Percentiles rank a stretch among this genome's conserved stretches.
Evolutionary conservation across 495 filamentous ascomycete genomes (phyloP).

Genomic region (Ascobolus immersus): DNA sequence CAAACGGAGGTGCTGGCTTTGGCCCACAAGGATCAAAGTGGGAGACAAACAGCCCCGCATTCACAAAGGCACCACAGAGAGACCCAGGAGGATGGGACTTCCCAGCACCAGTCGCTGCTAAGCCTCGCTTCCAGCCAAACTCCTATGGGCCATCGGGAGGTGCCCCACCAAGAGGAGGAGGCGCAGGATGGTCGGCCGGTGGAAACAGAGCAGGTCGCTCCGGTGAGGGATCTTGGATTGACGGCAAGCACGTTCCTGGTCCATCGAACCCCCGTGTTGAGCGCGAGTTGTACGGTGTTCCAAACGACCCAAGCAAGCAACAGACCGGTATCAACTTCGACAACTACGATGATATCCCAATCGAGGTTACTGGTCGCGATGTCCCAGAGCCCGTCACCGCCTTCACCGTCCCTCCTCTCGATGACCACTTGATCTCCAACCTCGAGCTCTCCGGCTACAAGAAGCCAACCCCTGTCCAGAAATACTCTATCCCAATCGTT

Average conservation of each 20-base stretch:
- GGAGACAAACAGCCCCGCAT: too few relatives aligned
- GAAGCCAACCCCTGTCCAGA: conserved; percentile 84
- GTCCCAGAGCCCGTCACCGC: conserved; percentile 73
- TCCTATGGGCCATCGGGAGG: conserved; percentile 35
- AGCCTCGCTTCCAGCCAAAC: conserved; percentile 39
- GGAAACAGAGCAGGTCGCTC: conserved; percentile 29
- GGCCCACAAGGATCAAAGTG: too few relatives aligned
- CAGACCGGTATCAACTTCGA: conserved; percentile 97
- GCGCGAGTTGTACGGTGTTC: conserved; percentile 81
- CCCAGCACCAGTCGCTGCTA: conserved; percentile 4
- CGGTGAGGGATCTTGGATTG: conserved; percentile 84
- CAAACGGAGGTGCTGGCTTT: too few relatives aligned
- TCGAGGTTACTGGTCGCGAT: conserved; percentile 82
- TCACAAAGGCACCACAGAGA: too few relatives aligned
- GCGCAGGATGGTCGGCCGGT: conserved; percentile 21
- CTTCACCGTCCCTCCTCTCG: conserved; percentile 84
- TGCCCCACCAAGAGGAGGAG: conserved; percentile 25
- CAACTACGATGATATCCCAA: conserved; percentile 98
- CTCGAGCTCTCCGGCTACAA: conserved; percentile 84
- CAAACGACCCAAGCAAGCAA: conserved; percentile 83
- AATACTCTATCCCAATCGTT: conserved; percentile 94
- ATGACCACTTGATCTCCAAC: conserved; percentile 73
- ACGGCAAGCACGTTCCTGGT: conserved; percentile 87
- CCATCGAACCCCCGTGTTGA: conserved; percentile 67
- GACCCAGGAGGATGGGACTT: conserved; percentile 7